Conservation (phyloP, 768 basidiomycete genomes). For the Tulasnella sp. region DNA sequence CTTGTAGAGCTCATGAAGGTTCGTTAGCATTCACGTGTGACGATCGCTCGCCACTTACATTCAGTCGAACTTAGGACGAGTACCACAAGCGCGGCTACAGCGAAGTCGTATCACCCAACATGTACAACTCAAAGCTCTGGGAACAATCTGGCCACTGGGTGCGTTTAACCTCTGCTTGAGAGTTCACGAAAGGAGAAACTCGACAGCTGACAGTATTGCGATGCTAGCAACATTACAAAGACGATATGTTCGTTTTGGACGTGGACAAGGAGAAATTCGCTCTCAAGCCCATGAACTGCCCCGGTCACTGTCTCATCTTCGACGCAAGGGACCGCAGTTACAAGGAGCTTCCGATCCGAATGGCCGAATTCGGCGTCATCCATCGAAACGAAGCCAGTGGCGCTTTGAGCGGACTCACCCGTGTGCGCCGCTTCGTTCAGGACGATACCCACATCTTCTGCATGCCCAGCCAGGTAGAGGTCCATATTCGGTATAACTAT, state of each 20-base stretch:
- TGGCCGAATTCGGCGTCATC: conserved; percentile 97
- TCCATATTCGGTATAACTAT: not conserved
- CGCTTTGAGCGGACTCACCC: conserved; percentile 81
- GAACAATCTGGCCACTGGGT: conserved; percentile 64
- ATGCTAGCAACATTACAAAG: conserved; percentile 86
- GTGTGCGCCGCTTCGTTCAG: conserved; percentile 91
- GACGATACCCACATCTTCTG: conserved; percentile 99
- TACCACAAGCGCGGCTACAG: conserved; percentile 88
- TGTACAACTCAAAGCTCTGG: conserved; percentile 95
- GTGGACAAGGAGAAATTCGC: conserved; percentile 95
- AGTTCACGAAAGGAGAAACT: not conserved
- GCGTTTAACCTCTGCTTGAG: not conserved
- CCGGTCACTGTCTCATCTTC: conserved; percentile 92
- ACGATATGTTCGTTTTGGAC: conserved; percentile 93
- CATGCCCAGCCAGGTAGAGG: conserved; percentile 68
- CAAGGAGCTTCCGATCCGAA: conserved; percentile 89
- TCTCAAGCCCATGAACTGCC: conserved; percentile 99
- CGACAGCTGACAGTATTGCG: too few species aligned
- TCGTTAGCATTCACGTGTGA: conserved; percentile 23
- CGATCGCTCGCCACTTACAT: conserved; percentile 3
- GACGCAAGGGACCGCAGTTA: conserved; percentile 89
- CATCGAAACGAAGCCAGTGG: conserved; percentile 96
- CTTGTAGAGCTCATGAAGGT: conserved; percentile 85
- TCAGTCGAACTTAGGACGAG: conserved; percentile 43
- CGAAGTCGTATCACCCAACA: conserved; percentile 92